These are phyloP conservation scores for Cutaneotrichosporon cyanovorans DNA, from an alignment of 1,284 basidiomycete genomes.

Conservation along the genomic window DNA sequence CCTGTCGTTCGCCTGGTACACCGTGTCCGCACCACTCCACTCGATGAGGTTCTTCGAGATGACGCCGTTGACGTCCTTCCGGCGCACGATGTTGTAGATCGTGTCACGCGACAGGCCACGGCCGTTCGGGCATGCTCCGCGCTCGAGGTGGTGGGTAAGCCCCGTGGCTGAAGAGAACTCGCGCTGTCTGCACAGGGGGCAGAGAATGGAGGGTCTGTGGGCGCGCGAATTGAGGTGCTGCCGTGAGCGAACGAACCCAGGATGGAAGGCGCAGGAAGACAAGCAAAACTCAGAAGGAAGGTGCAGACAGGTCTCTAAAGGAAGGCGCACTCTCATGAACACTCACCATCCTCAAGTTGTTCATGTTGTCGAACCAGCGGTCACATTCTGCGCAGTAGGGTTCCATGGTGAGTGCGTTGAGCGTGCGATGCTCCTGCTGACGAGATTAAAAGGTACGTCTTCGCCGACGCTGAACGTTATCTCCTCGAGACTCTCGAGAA, in stretches of 20 bases:
- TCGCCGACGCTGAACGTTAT: too few species aligned
- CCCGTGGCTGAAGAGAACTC: constrained; percentile 4
- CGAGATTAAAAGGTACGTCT: too few species aligned
- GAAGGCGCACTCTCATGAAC: not conserved
- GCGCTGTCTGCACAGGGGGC: constrained; percentile 1
- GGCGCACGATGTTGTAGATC: constrained; percentile 3
- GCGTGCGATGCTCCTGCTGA: too few species aligned
- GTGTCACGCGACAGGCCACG: constrained; percentile 2
- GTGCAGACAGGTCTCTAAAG: too few species aligned
- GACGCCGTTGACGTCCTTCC: constrained; percentile 3
- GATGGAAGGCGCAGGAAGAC: too few species aligned
- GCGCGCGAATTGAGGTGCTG: constrained; percentile 5
- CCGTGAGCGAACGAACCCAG: not conserved
- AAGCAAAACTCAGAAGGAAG: too few species aligned
- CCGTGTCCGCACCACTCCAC: not conserved
- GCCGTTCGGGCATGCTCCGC: not conserved
- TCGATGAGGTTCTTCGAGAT: constrained; percentile 5
- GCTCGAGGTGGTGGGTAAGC: constrained; percentile 9
- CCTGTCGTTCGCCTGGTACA: not conserved
- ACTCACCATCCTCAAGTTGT: constrained; percentile 1
- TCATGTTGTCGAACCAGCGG: not conserved
- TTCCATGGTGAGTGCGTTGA: too few species aligned
- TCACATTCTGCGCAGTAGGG: constrained; percentile 2
- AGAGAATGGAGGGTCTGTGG: not conserved
- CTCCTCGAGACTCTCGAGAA: too few species aligned